phyloP scores from a whole-genome alignment of 139 green algal species.

The Chlamydomonas applanata region DNA sequence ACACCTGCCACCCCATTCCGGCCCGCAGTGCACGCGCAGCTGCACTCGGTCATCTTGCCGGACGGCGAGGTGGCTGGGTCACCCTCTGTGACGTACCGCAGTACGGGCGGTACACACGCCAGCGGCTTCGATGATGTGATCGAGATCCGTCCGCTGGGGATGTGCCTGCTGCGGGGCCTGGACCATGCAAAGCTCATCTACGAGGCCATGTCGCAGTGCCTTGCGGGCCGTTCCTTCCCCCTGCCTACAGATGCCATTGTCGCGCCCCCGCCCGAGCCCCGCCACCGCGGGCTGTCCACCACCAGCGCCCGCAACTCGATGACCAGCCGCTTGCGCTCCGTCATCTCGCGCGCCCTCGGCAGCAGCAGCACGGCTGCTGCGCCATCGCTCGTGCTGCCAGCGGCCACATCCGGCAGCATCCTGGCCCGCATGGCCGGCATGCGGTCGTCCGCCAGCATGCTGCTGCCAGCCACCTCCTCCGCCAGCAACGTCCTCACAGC shows the following conservation, averaged over 20 bases:
- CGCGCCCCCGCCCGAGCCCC: background rate
- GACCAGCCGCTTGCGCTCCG: background rate
- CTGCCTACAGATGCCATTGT: slow-evolving; percentile 1
- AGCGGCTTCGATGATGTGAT: background rate
- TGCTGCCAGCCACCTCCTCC: too few species aligned
- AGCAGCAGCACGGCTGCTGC: background rate
- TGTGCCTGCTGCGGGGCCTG: slow-evolving; percentile 25
- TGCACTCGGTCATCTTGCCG: too few species aligned
- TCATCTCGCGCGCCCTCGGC: too few species aligned
- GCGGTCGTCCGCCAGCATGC: too few species aligned
- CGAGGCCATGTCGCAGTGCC: slow-evolving; percentile 1
- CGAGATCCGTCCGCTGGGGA: slow-evolving; percentile 20
- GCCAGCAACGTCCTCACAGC: too few species aligned
- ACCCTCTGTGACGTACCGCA: background rate
- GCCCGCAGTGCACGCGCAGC: too few species aligned
- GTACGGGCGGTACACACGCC: background rate
- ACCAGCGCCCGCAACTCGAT: slow-evolving; percentile 1
- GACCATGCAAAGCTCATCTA: slow-evolving; percentile 31
- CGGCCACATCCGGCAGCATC: background rate
- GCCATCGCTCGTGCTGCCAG: background rate
- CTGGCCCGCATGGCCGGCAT: too few species aligned
- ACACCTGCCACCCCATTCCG: too few species aligned
- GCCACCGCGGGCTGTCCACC: background rate
- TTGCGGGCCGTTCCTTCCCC: background rate
- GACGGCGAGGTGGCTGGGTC: too few species aligned